These are phyloP conservation scores for Pseudovirgaria hyperparasitica DNA, from an alignment of 2,329 filamentous ascomycete genomes.

Conservation along the genomic window DNA sequence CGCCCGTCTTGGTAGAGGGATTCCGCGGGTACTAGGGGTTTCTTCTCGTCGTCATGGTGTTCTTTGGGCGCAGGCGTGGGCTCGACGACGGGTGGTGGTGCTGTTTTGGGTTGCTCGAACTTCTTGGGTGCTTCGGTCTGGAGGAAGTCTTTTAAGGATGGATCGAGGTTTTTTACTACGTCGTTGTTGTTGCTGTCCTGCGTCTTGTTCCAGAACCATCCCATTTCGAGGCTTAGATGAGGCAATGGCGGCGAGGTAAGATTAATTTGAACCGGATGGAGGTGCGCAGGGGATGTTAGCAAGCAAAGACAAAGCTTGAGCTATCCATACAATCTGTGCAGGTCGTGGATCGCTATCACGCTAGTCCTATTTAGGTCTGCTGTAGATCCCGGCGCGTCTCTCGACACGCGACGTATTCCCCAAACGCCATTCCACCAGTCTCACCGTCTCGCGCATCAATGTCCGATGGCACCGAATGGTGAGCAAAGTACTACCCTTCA, in stretches of 20 bases:
- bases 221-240: slow-evolving; percentile 31
- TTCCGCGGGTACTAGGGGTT: slow-evolving; percentile 32
- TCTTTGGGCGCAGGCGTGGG: slow-evolving; percentile 10
- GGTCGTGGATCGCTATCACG: no score
- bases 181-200: slow-evolving; percentile 38
- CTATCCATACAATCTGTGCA: no score
- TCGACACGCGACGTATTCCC: no score
- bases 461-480: slow-evolving; percentile 23
- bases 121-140: slow-evolving; percentile 69
- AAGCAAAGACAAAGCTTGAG: neutral
- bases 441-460: no score
- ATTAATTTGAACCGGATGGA: neutral
- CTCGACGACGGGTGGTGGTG: slow-evolving; percentile 31
- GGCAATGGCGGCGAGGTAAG: no score
- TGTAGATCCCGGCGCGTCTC: no score
- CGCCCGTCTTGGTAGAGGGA: slow-evolving; percentile 57
- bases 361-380: no score
- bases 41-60: slow-evolving; percentile 11
- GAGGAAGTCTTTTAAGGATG: slow-evolving; percentile 72
- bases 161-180: slow-evolving; percentile 65
- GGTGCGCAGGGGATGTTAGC: neutral
- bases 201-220: slow-evolving; percentile 48
- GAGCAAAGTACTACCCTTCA: no score
- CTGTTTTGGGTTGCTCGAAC: slow-evolving; percentile 28
- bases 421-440: no score